Conservation (phyloP, 805 yeast genomes). For the Dipodascus albidus region DNA sequence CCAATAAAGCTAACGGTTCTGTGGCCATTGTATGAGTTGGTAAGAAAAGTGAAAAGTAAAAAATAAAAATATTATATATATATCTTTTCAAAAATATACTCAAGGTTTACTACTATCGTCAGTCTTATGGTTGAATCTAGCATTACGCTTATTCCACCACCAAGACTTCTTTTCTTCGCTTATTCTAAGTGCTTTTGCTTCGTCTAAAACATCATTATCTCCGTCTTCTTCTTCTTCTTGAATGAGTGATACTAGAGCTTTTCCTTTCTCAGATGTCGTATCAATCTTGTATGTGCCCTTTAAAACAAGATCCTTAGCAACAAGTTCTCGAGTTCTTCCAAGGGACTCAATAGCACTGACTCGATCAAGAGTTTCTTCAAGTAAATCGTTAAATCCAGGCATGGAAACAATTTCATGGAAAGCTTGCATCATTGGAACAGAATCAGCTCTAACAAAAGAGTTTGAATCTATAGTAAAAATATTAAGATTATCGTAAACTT, state of each 20-base stretch:
- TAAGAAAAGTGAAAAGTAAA: not conserved
- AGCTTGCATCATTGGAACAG: slow-evolving; percentile 84
- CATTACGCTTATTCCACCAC: not conserved
- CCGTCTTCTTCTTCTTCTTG: slow-evolving; percentile 12
- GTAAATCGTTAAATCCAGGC: slow-evolving; percentile 57
- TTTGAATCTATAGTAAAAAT: slow-evolving; percentile 69
- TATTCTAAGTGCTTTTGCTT: not conserved
- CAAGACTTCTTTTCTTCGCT: slow-evolving; percentile 1
- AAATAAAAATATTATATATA: no score
- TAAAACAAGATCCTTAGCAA: slow-evolving; percentile 51
- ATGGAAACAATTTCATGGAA: slow-evolving; percentile 65
- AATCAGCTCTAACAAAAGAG: slow-evolving; percentile 63
- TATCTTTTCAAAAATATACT: no score
- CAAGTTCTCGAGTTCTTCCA: slow-evolving; percentile 66
- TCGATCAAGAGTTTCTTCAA: slow-evolving; percentile 54
- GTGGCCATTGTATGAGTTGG: not conserved
- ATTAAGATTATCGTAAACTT: slow-evolving; percentile 61
- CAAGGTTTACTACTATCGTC: no score
- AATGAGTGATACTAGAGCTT: slow-evolving; percentile 2
- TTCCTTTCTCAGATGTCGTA: slow-evolving; percentile 2
- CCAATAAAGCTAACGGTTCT: not conserved
- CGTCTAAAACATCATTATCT: slow-evolving; percentile 14
- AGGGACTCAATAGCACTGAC: slow-evolving; percentile 67
- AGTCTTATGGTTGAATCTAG: not conserved
- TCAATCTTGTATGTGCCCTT: slow-evolving; percentile 18